phyloP scores from a whole-genome alignment of 345 rosid species.

The Linum tenue region DNA sequence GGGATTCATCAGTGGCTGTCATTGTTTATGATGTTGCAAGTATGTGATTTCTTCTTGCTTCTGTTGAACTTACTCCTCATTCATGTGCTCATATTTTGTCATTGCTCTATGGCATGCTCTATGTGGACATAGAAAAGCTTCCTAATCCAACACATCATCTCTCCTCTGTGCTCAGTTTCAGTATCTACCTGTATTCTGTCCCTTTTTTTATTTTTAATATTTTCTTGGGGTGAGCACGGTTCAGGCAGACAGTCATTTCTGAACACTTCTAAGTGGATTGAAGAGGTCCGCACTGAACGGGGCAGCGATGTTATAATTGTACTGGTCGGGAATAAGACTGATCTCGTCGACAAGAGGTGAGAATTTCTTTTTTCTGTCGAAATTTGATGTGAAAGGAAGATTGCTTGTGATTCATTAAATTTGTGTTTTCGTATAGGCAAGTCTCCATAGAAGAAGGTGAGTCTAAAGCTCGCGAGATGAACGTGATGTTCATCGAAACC shows the following conservation, averaged over 20 bases:
- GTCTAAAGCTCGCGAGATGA: constrained; percentile 8
- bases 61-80: background rate
- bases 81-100: background rate
- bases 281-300: constrained; percentile 52
- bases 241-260: constrained; percentile 75
- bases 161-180: background rate
- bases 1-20: constrained; percentile 85
- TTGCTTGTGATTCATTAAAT: background rate
- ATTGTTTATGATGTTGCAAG: constrained; percentile 83
- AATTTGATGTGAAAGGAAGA: background rate
- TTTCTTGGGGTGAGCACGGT: constrained; percentile 13
- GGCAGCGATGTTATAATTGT: constrained; percentile 87
- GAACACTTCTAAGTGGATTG: constrained; percentile 33
- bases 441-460: constrained; percentile 91
- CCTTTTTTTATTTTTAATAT: constrained; percentile 6
- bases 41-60: constrained; percentile 22
- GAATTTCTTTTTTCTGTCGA: background rate
- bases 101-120: background rate
- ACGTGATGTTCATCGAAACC: constrained; percentile 16
- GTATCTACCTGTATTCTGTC: constrained; percentile 1
- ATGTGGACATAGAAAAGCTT: no score
- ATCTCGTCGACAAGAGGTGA: constrained; percentile 83
- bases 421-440: constrained; percentile 41
- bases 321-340: constrained; percentile 84
- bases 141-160: background rate